A percentile compares a stretch with the other conserved stretches of the same genome.
phyloP scores from a whole-genome alignment of 805 yeast species.

The Priceomyces haplophilus region DNA sequence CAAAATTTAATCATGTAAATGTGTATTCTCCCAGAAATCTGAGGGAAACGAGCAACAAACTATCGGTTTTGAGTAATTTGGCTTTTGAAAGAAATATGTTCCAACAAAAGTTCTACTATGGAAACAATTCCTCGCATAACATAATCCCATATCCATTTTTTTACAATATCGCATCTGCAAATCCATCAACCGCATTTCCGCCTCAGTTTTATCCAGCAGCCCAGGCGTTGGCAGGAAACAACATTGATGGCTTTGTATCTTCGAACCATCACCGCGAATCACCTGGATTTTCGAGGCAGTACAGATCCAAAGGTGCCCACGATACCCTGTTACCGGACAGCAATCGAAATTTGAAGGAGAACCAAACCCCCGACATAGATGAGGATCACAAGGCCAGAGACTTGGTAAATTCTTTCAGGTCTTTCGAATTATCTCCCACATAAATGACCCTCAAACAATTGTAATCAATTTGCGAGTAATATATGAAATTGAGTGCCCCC shows the following conservation, averaged over 20 bases:
- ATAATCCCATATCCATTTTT: slow-evolving; percentile 11
- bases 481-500: no score
- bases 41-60: neutral
- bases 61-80: slow-evolving; percentile 18
- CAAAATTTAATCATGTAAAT: neutral
- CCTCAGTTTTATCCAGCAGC: slow-evolving; percentile 2
- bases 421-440: slow-evolving; percentile 6
- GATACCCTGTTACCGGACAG: slow-evolving; percentile 12
- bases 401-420: slow-evolving; percentile 23
- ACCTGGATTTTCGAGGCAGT: slow-evolving; percentile 5
- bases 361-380: slow-evolving; percentile 2
- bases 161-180: slow-evolving; percentile 3
- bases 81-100: slow-evolving; percentile 32
- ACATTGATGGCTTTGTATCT: neutral
- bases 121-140: slow-evolving; percentile 8
- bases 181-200: neutral
- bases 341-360: slow-evolving; percentile 1
- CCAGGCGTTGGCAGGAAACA: neutral
- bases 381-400: slow-evolving; percentile 31
- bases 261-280: neutral
- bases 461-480: no score
- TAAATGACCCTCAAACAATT: neutral
- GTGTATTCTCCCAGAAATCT: neutral
- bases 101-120: slow-evolving; percentile 31
- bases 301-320: slow-evolving; percentile 9